Base-by-base conservation (phyloP, 768 basidiomycete species). In the Lyophyllum shimeji region DNA sequence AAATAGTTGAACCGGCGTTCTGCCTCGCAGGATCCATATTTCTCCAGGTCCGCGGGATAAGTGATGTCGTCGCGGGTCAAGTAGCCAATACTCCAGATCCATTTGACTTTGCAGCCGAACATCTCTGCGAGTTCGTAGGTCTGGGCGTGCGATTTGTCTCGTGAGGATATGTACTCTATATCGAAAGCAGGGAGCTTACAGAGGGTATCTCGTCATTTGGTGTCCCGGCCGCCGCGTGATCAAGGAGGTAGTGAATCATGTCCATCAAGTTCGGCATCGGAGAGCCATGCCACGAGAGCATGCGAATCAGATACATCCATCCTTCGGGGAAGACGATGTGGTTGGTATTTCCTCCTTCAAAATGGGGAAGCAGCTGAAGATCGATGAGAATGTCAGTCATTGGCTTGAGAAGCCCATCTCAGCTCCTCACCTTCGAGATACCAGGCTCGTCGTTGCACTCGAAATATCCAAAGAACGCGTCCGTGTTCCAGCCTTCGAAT, bases 71-170 rank as follows among this genome's bases (percentile, higher is more conserved):
- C 46, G 9, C 46, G 46, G 17, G 24, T 27, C 24, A 47, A 17
- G 27, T 47, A 47, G 12, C 46, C 46, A 25, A 47, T 47, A 47
- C 46, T 47, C 46, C 46, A 47, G 46, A 47, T 31, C 46, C 46
- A 47, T 31, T 47, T 47, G 27, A 47, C 46, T 23, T 47, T 47
- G 23, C 46, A 47, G 46, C 46, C 46, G 27, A 47, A 47, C 46
- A 47, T 47, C 27, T 47, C 46, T 8, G 46, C 46, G 6, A 47
- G 46, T 27, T 47, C 46, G 27, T 47, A 47, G 15, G 46, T 47
- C 46, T 47, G 29, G 18, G n/a, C 7, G 15, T 27, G 12, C 17
- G 7, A 15, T 47, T 44, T 44, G 21, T 9, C 4, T 24, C 29
- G 13, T 47, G 12, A 7, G 9, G 25, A 23, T n/a, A 15, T 39